Conservation (phyloP, 208 protist species). For the Trypanosoma avium region DNA sequence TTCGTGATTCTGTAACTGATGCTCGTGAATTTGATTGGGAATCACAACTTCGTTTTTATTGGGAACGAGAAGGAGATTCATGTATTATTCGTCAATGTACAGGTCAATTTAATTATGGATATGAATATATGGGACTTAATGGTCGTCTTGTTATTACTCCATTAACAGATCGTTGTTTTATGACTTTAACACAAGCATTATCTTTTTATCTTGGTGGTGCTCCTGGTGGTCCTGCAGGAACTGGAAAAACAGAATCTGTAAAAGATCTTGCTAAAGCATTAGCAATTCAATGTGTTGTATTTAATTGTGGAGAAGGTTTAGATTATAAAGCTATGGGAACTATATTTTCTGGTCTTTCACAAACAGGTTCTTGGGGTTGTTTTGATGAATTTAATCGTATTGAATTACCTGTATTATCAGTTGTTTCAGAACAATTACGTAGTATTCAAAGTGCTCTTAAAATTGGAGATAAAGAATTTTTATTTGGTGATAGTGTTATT, state of each 20-base stretch:
- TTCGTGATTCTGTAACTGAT: slow-evolving; percentile 97
- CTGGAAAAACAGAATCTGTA: slow-evolving; percentile 98
- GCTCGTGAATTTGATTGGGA: slow-evolving; percentile 99
- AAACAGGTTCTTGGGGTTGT: slow-evolving; percentile 98
- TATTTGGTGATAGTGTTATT: slow-evolving; percentile 91
- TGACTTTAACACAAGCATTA: slow-evolving; percentile 98
- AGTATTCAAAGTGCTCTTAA: slow-evolving; percentile 96
- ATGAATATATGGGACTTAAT: slow-evolving; percentile 99
- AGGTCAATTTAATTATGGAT: slow-evolving; percentile 96
- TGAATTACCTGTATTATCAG: slow-evolving; percentile 98
- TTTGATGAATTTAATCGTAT: slow-evolving; percentile 99
- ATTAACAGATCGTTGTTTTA: slow-evolving; percentile 98
- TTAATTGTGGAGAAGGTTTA: slow-evolving; percentile 99
- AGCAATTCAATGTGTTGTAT: slow-evolving; percentile 97
- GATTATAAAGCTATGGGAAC: slow-evolving; percentile 98
- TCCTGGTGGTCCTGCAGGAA: slow-evolving; percentile 95
- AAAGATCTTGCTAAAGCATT: slow-evolving; percentile 98
- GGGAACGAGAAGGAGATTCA: slow-evolving; percentile 94
- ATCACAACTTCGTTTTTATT: slow-evolving; percentile 99
- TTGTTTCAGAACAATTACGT: slow-evolving; percentile 98
- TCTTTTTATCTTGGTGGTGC: slow-evolving; percentile 97
- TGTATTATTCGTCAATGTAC: slow-evolving; percentile 97
- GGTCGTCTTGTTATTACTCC: slow-evolving; percentile 99
- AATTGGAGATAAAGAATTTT: slow-evolving; percentile 80
- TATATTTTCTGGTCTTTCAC: slow-evolving; percentile 98